Evolutionary conservation across 2,329 filamentous ascomycete species (phyloP), one percentile per base, ranked within the genome.

Genomic region (Lecanosticta acicola): DNA sequence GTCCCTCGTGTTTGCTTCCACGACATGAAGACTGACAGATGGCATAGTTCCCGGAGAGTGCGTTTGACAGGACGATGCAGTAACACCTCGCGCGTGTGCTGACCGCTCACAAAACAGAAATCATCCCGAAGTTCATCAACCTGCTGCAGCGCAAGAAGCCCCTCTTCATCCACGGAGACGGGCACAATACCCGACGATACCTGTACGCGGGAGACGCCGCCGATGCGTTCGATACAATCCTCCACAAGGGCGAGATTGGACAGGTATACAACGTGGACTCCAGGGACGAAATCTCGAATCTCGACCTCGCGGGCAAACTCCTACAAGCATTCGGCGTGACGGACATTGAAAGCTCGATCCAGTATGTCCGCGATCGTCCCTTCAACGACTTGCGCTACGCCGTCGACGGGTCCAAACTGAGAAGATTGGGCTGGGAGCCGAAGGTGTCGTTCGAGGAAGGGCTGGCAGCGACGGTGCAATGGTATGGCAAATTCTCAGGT

Each of bases 221-320:
- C 3, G 85, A 91, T 60, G 87, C 85, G 2, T 85, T 91, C 59
- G 86, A 93, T 68, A 88, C 85, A 0, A 88, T 93, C 59, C 75
- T 93, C 18, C 87, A 93, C 73, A 82, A 80, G 58, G 87, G 87
- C 16, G 70, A 75, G 40, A 72, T 85, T 26, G 85, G 85, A 1
- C 83, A 89, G 59, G 79, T 86, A 49, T 93, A 93, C 73, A 93
- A 93, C 54, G 84, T 93, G 8, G 83, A 84, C 36, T 90, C 87
- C 0, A 76, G 78, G 49, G 84, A 89, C 62, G 85, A 90, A 63
- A 77, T 90, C 38, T 85, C 84, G 53, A 90, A 90, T 62, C 70
- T 85, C 14, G 74, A 81, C 2, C 73, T 91, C 4, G 85, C 85
- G 66, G 68, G 70, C 48, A 78, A 76, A 63, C 71, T 91, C 14